A percentile compares a stretch with the other conserved stretches of the same genome.
Conservation (phyloP, 2,329 filamentous ascomycete genomes). For the Paraconiothyrium sp. region DNA sequence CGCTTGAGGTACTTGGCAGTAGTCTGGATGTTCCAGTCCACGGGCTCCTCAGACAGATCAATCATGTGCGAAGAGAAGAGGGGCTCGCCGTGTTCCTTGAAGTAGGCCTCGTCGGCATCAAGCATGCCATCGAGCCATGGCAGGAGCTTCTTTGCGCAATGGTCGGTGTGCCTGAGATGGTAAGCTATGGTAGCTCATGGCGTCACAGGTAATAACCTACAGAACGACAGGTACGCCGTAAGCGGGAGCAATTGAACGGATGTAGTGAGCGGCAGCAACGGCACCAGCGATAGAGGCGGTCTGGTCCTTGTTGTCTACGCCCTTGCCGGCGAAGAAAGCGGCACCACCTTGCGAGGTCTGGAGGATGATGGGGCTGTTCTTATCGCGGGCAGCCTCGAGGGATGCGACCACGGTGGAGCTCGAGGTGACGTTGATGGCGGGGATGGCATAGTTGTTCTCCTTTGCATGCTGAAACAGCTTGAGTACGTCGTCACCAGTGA, state of each 20-base stretch:
- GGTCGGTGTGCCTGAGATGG: constrained; percentile 80
- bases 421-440: constrained; percentile 72
- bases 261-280: constrained; percentile 87
- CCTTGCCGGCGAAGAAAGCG: constrained; percentile 76
- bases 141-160: constrained; percentile 99
- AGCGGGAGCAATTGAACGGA: constrained; percentile 83
- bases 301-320: constrained; percentile 66
- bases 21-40: constrained; percentile 90
- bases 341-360: constrained; percentile 83
- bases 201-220: constrained; percentile 21
- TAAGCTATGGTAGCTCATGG: not conserved
- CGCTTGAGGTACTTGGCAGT: constrained; percentile 94
- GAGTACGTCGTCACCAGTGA: constrained; percentile 72
- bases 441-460: constrained; percentile 68
- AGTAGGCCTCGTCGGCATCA: constrained; percentile 92
- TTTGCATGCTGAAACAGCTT: constrained; percentile 88
- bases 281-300: constrained; percentile 87
- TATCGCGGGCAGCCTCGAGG: constrained; percentile 93
- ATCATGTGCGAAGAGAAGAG: constrained; percentile 99
- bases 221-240: constrained; percentile 86
- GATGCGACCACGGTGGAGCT: constrained; percentile 82
- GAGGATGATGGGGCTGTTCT: constrained; percentile 90
- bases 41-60: constrained; percentile 83
- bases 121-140: constrained; percentile 85
- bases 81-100: constrained; percentile 91